phyloP scores from a whole-genome alignment of 225 moss, liverwort and hornwort species.

The Sphagnum tenellum region DNA sequence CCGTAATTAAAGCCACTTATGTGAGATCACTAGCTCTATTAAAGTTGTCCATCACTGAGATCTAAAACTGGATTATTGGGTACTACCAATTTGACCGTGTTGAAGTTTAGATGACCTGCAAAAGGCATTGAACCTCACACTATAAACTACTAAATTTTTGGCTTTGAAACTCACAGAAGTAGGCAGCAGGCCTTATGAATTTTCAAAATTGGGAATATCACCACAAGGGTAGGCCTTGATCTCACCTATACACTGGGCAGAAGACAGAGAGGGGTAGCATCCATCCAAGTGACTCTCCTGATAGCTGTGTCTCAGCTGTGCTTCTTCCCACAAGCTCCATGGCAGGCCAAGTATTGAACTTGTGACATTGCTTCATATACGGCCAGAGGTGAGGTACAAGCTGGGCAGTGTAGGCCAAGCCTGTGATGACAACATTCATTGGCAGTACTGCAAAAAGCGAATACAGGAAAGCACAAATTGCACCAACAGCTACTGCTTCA shows the following conservation, averaged over 20 bases:
- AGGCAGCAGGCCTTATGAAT: no score
- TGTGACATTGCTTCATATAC: constrained; percentile 75
- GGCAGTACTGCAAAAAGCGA: constrained; percentile 75
- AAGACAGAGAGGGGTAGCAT: constrained; percentile 93
- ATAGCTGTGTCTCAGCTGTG: constrained; percentile 39
- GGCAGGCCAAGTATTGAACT: constrained; percentile 67
- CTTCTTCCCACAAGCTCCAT: constrained; percentile 63
- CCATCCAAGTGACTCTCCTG: constrained; percentile 72
- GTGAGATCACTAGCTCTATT: no score
- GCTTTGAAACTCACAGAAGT: no score
- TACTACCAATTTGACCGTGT: no score
- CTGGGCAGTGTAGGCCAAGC: constrained; percentile 84
- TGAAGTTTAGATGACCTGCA: no score
- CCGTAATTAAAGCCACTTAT: no score
- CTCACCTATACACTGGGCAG: constrained; percentile 93
- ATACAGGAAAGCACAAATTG: constrained; percentile 88
- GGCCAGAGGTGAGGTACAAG: constrained; percentile 92
- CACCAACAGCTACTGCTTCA: constrained; percentile 78
- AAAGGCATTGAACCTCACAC: no score
- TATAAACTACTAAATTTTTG: no score
- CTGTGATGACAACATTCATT: constrained; percentile 45
- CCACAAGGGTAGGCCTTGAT: neutral
- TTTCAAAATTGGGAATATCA: no score
- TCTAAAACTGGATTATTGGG: no score
- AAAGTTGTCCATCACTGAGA: no score